Conservation (phyloP, 106 monocot genomes). For the Acorus gramineus region DNA sequence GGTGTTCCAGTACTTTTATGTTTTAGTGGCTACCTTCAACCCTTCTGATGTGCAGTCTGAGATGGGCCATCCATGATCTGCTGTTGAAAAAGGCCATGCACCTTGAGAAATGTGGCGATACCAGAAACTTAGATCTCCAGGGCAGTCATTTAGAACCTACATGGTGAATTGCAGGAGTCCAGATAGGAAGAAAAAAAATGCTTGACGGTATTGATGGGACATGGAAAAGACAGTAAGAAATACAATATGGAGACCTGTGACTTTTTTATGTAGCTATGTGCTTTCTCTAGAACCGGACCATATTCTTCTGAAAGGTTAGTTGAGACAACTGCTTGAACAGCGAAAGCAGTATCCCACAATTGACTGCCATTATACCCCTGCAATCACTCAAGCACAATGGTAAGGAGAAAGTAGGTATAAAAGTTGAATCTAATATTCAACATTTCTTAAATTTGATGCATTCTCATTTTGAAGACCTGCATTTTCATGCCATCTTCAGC, state of each 20-base stretch:
- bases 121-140: constrained; percentile 75
- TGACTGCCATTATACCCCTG: constrained; percentile 7
- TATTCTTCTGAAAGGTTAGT: constrained; percentile 6
- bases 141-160: constrained; percentile 62
- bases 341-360: constrained; percentile 11
- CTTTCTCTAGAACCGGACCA: constrained; percentile 1
- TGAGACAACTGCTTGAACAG: constrained; percentile 10
- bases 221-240: not conserved
- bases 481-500: constrained; percentile 19
- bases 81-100: constrained; percentile 86
- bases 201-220: not conserved
- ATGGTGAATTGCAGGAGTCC: not conserved
- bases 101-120: constrained; percentile 90
- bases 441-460: not conserved
- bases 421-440: no score
- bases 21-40: constrained; percentile 34
- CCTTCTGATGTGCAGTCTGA: constrained; percentile 90
- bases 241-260: constrained; percentile 3
- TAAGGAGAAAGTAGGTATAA: no score
- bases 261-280: constrained; percentile 6
- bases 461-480: constrained; percentile 3
- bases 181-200: not conserved
- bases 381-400: no score
- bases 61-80: constrained; percentile 84
- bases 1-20: constrained; percentile 1